A percentile compares a stretch with the other conserved stretches of the same genome.
Conservation (phyloP, 140 eudicot species). For the Ambrosia hybrid region DNA sequence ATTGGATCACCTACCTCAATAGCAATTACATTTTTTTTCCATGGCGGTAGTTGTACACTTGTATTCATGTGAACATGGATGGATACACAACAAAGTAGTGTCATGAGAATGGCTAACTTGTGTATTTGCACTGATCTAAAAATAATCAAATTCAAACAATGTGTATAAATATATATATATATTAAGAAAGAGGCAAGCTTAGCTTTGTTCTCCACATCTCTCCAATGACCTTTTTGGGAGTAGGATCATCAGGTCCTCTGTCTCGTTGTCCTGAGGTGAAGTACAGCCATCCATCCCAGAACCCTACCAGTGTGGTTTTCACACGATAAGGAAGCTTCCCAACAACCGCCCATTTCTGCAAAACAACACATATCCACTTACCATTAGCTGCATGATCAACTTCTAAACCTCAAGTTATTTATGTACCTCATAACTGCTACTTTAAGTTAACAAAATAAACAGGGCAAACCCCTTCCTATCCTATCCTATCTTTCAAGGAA, state of each 20-base stretch:
- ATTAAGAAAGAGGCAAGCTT: conserved; percentile 31
- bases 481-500: too few species aligned
- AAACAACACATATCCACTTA: neutral
- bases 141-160: conserved; percentile 20
- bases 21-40: neutral
- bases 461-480: too few species aligned
- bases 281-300: conserved; percentile 92
- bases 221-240: conserved; percentile 79
- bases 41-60: neutral
- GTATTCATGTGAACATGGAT: neutral
- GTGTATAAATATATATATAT: neutral
- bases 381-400: neutral
- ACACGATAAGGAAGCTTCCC: conserved; percentile 94
- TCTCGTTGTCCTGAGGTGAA: conserved; percentile 99
- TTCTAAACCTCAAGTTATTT: neutral
- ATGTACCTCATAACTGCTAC: too few species aligned
- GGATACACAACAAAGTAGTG: conserved; percentile 3
- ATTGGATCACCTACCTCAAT: neutral
- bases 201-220: conserved; percentile 96
- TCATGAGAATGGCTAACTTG: neutral
- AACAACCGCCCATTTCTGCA: conserved; percentile 87
- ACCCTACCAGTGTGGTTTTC: conserved; percentile 89
- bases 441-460: too few species aligned
- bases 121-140: neutral
- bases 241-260: conserved; percentile 88